These are phyloP conservation scores for Torulaspora microellipsoides DNA, from an alignment of 805 yeast species.

Conservation along the genomic window DNA sequence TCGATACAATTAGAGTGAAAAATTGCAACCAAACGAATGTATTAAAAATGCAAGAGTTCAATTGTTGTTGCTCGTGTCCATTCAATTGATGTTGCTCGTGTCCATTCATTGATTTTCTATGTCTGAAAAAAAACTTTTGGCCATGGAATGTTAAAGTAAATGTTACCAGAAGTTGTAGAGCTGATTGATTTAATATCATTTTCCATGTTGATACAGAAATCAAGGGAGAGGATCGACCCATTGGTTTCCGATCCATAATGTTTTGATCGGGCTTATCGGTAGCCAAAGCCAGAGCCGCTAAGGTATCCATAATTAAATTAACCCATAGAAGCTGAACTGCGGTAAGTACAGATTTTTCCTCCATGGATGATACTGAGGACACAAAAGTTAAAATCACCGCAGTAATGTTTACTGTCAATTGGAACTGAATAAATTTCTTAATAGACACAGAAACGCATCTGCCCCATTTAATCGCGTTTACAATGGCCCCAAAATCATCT, in stretches of 20 bases:
- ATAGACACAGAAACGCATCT: constrained; percentile 93
- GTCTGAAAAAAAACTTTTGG: constrained; percentile 47
- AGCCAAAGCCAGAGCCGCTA: constrained; percentile 95
- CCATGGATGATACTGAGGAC: constrained; percentile 80
- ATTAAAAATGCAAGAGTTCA: constrained; percentile 86
- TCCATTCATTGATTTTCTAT: constrained; percentile 11
- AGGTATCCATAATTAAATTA: constrained; percentile 94
- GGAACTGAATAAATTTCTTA: constrained; percentile 93
- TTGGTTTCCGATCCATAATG: constrained; percentile 75
- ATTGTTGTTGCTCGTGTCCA: constrained; percentile 49
- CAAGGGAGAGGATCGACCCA: constrained; percentile 71
- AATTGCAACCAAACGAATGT: constrained; percentile 97
- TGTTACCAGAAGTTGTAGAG: constrained; percentile 73
- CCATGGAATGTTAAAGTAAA: constrained; percentile 76
- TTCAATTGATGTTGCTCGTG: constrained; percentile 22
- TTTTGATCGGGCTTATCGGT: constrained; percentile 92
- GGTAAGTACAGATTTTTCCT: constrained; percentile 82
- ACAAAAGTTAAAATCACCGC: constrained; percentile 95
- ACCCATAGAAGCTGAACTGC: constrained; percentile 98
- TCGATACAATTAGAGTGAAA: constrained; percentile 84
- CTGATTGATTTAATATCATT: constrained; percentile 88
- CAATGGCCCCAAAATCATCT: constrained; percentile 91
- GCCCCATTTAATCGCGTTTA: constrained; percentile 98
- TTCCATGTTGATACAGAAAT: constrained; percentile 96
- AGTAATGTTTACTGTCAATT: constrained; percentile 90